These are phyloP conservation scores for Cercospora zeina DNA, from an alignment of 2,329 filamentous ascomycete species.

Conservation along the genomic window DNA sequence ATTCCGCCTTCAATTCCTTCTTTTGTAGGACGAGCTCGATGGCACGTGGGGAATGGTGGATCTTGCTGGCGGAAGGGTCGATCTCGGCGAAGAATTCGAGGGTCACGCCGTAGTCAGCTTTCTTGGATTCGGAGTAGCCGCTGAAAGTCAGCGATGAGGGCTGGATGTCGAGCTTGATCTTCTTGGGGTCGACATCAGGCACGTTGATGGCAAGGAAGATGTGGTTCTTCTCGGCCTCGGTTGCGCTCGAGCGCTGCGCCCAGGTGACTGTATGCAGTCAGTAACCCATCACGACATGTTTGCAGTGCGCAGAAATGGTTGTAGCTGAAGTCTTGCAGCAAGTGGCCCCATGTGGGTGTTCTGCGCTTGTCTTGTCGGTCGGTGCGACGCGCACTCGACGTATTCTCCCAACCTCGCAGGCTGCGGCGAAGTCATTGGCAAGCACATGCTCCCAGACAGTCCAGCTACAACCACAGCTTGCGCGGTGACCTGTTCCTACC, in stretches of 20 bases:
- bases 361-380: neutral
- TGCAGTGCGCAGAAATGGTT: neutral
- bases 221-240: slow-evolving; percentile 84
- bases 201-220: slow-evolving; percentile 90
- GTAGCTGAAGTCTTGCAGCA: neutral
- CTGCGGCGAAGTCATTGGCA: neutral
- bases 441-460: neutral
- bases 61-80: slow-evolving; percentile 78
- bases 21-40: slow-evolving; percentile 90
- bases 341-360: neutral
- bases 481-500: slow-evolving; percentile 30
- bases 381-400: too few species aligned
- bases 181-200: slow-evolving; percentile 74
- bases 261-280: slow-evolving; percentile 71
- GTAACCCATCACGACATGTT: slow-evolving; percentile 10
- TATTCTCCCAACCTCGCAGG: neutral
- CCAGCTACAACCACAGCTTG: neutral
- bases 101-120: slow-evolving; percentile 80
- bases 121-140: slow-evolving; percentile 79
- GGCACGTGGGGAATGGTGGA: slow-evolving; percentile 83
- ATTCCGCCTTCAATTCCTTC: slow-evolving; percentile 93
- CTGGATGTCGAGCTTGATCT: slow-evolving; percentile 81
- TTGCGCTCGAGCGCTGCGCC: slow-evolving; percentile 88
- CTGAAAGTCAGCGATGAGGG: slow-evolving; percentile 75
- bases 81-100: slow-evolving; percentile 91